Evolutionary conservation across 495 filamentous ascomycete species (phyloP).

Genomic region (Xylaria grammica): DNA sequence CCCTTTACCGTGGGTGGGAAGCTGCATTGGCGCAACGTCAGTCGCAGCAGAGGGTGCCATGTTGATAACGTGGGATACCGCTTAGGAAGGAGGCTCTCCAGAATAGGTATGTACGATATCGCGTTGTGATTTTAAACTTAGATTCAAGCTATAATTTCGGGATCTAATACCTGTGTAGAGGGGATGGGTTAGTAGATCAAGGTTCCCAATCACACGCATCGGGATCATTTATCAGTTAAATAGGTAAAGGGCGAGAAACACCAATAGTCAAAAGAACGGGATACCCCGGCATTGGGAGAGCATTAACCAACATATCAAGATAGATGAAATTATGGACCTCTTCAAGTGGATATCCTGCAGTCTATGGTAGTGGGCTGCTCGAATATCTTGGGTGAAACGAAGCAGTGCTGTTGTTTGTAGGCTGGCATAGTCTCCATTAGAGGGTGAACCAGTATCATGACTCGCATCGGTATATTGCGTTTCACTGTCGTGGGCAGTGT

Average conservation of each 20-base stretch:
- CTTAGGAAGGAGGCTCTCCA: not conserved
- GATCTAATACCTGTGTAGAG: not conserved
- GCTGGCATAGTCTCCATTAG: not conserved
- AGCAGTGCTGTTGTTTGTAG: not conserved
- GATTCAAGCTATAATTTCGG: not conserved
- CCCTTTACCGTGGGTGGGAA: conserved; percentile 47
- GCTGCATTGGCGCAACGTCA: conserved; percentile 50
- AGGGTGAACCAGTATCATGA: not conserved
- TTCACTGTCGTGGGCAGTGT: not conserved
- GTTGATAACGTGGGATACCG: conserved; percentile 34
- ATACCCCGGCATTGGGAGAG: not conserved
- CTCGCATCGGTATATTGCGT: not conserved
- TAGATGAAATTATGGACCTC: not conserved
- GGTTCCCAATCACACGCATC: not conserved
- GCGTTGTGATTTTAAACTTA: not conserved
- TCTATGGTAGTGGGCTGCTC: not conserved
- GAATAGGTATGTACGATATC: not conserved
- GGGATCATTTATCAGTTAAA: not conserved
- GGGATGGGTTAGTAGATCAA: not conserved
- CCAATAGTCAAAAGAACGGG: not conserved
- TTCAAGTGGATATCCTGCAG: not conserved
- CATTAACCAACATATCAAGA: not conserved
- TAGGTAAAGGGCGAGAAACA: not conserved
- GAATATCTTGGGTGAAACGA: not conserved
- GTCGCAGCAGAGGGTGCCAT: conserved; percentile 54